Conservation (phyloP, 805 yeast genomes). For the Yarrowia bubula region DNA sequence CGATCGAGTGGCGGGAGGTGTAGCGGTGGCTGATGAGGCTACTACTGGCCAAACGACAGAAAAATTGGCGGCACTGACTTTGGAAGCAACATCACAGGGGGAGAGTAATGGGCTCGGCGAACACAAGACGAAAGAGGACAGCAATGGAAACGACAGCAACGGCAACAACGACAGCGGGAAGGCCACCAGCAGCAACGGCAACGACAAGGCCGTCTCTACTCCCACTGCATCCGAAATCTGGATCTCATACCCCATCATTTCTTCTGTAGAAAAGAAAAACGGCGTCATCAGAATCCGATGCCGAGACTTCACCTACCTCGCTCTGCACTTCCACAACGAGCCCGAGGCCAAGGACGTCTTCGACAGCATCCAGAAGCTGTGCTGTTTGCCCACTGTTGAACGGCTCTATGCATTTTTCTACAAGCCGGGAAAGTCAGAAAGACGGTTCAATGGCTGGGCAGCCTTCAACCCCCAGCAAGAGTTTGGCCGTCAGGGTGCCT, state of each 20-base stretch:
- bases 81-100: background rate
- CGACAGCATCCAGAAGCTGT: constrained; percentile 65
- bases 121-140: background rate
- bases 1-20: constrained; percentile 28
- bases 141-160: background rate
- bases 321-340: constrained; percentile 68
- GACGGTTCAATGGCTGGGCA: constrained; percentile 66
- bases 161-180: background rate
- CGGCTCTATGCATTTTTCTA: constrained; percentile 81
- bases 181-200: background rate
- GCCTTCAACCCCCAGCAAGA: constrained; percentile 63
- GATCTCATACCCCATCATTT: constrained; percentile 87
- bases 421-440: constrained; percentile 69
- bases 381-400: constrained; percentile 52
- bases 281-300: constrained; percentile 69
- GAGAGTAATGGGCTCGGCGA: background rate
- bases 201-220: constrained; percentile 38
- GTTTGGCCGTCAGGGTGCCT: constrained; percentile 67
- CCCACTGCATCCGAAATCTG: constrained; percentile 58
- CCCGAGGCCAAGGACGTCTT: constrained; percentile 65
- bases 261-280: constrained; percentile 39
- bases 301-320: constrained; percentile 78
- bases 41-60: background rate
- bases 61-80: too few relatives aligned
- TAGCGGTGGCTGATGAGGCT: constrained; percentile 30